phyloP scores from a whole-genome alignment of 805 yeast species.

The Lipomyces kockii region DNA sequence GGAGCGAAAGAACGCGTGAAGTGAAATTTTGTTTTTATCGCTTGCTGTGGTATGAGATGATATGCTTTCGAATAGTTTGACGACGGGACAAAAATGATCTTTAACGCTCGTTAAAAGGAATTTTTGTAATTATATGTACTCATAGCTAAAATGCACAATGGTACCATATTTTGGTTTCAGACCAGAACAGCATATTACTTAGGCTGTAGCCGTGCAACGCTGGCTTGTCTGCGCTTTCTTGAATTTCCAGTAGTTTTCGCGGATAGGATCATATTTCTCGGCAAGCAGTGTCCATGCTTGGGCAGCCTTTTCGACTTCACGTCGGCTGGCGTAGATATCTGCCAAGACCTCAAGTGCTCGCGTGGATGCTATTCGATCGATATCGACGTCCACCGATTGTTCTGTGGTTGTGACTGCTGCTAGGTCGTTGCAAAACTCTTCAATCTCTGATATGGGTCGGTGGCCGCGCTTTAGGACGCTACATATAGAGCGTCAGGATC shows the following conservation, averaged over 20 bases:
- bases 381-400: slow-evolving; percentile 34
- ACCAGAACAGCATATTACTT: background rate
- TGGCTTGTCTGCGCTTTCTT: slow-evolving; percentile 7
- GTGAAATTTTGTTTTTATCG: background rate
- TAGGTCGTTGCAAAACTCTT: slow-evolving; percentile 53
- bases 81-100: background rate
- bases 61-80: background rate
- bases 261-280: slow-evolving; percentile 61
- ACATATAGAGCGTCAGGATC: background rate
- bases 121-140: slow-evolving; percentile 1
- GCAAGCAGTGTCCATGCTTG: slow-evolving; percentile 59
- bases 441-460: slow-evolving; percentile 48
- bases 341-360: slow-evolving; percentile 70
- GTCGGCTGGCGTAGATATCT: slow-evolving; percentile 50
- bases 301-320: slow-evolving; percentile 47
- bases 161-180: background rate
- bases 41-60: background rate
- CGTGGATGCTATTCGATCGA: slow-evolving; percentile 49
- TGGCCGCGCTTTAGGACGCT: slow-evolving; percentile 7
- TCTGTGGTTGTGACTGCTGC: slow-evolving; percentile 44
- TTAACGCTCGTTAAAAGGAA: background rate
- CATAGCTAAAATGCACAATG: background rate
- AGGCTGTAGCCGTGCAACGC: background rate
- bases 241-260: slow-evolving; percentile 63
- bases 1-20: slow-evolving; percentile 35